These are phyloP conservation scores for Zopfochytrium polystomum DNA, from an alignment of 371 early-diverging fungal genomes.

Conservation along the genomic window DNA sequence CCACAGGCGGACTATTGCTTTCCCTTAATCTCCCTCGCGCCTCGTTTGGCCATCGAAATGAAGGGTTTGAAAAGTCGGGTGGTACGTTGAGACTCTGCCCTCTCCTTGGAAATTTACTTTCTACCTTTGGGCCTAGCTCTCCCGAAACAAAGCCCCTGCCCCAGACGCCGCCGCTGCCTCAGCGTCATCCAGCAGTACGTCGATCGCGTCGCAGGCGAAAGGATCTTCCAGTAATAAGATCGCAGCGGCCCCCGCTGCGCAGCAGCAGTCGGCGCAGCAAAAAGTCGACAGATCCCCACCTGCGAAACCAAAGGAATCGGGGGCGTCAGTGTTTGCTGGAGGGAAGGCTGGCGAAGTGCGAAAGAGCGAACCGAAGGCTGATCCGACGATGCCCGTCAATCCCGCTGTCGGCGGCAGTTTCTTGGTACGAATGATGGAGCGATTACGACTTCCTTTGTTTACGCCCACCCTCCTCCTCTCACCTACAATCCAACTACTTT, in stretches of 20 bases:
- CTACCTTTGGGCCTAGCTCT: constrained; percentile 22
- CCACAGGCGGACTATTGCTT: too few relatives aligned
- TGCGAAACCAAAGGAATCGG: too few relatives aligned
- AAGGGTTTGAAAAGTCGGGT: constrained; percentile 51
- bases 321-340: too few relatives aligned
- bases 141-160: constrained; percentile 35
- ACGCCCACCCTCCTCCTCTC: too few relatives aligned
- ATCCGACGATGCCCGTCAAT: background rate
- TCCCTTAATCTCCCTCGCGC: too few relatives aligned
- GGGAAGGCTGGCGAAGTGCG: too few relatives aligned
- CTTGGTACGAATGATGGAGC: background rate
- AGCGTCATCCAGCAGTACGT: background rate
- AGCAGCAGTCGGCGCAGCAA: constrained; percentile 12
- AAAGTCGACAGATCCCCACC: constrained; percentile 6
- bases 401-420: background rate
- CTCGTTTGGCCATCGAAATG: too few relatives aligned
- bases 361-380: background rate
- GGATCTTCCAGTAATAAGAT: constrained; percentile 35
- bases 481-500: too few relatives aligned
- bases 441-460: too few relatives aligned
- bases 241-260: constrained; percentile 33
- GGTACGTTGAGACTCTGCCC: constrained; percentile 18
- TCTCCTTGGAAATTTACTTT: too few relatives aligned
- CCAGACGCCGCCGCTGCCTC: constrained; percentile 18
- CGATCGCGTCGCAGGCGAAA: constrained; percentile 10